Base-by-base conservation (phyloP, 495 filamentous ascomycete genomes). In the Parachaetomium inaequale region DNA sequence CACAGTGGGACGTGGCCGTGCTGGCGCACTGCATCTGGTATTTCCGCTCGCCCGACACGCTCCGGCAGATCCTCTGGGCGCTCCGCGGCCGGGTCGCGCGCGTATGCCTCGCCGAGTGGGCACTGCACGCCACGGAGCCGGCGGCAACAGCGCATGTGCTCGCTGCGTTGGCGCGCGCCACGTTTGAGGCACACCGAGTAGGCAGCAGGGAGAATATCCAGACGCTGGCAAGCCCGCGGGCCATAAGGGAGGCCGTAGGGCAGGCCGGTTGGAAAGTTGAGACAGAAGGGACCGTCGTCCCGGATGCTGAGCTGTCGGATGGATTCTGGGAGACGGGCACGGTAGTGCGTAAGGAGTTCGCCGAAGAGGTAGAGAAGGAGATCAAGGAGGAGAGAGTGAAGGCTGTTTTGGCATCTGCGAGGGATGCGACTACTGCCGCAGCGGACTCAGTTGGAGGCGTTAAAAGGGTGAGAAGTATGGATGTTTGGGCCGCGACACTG, bases 1-100 rank as follows among this genome's bases (percentile, higher is more conserved):
- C 50, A 34, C 42, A 62, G 28, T 81, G 78, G 66, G 77, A 80
- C 63, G 69, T 74, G 47, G 75, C 76, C 15, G 72, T 82, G 21
- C 73, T 84, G 42, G 71, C 68, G 56, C 82, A 84, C 68, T 75
- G 68, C 63, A 72, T 81, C 59, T 84, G 76, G 74, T 84, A 83
- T 63, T 83, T 84, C 62, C 45, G 69, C 29, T 72, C 71, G 11
- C 61, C 65, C 0, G 38, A 29, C 0, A 58, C 68, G 21, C 71
- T 81, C 29, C 47, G 59, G 10, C 51, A 53, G 5, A 74, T 77
- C 21, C 73, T 81, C 21, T 14, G 34, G 0, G 73, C 71, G 47
- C 65, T 79, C 42, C 68, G 38, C 6, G 71, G 73, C n/a, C 59
- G 68, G 31, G 71, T 68, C 2, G 40, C 59, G 42, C 67, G 69